Percentiles rank a stretch among this genome's conserved stretches.
These are phyloP conservation scores for Leishmania aethiopica DNA, from an alignment of 208 protist genomes.

Conservation along the genomic window DNA sequence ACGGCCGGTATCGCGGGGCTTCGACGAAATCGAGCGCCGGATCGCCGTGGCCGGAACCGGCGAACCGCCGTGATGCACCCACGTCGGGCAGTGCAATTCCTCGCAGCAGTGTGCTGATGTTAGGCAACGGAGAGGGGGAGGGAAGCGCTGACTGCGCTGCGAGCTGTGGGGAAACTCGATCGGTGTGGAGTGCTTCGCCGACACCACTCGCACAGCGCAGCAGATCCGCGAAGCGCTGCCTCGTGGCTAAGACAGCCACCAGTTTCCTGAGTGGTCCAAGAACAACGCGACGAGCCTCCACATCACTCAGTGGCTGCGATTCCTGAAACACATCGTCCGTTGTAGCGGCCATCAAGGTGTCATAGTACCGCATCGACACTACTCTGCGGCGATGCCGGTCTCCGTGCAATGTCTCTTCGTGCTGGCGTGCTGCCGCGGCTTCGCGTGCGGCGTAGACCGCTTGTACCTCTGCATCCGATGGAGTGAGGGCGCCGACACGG, in stretches of 20 bases:
- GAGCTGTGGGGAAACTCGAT: background rate
- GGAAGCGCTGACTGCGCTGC: background rate
- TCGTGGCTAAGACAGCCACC: slow-evolving; percentile 31
- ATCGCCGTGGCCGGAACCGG: background rate
- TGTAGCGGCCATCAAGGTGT: slow-evolving; percentile 3
- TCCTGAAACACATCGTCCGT: background rate
- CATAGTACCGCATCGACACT: slow-evolving; percentile 13
- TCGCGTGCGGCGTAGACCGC: slow-evolving; percentile 3
- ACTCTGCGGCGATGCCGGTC: slow-evolving; percentile 13
- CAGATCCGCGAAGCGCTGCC: slow-evolving; percentile 24
- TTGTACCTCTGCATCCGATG: slow-evolving; percentile 13
- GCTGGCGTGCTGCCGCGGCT: background rate
- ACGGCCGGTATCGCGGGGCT: slow-evolving; percentile 7
- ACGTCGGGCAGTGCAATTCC: slow-evolving; percentile 16
- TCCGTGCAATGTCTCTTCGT: slow-evolving; percentile 4
- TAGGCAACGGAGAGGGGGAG: background rate
- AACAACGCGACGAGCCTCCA: slow-evolving; percentile 27
- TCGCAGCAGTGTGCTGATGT: slow-evolving; percentile 17
- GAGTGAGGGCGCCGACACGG: slow-evolving; percentile 2
- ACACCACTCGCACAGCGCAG: slow-evolving; percentile 4
- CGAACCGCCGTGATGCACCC: background rate
- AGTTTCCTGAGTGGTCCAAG: slow-evolving; percentile 33
- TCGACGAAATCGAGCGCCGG: slow-evolving; percentile 6
- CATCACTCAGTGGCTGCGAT: slow-evolving; percentile 27
- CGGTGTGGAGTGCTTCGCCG: background rate